These are phyloP conservation scores for Tympanopsis confertula DNA, from an alignment of 2,329 filamentous ascomycete species.

Conservation along the genomic window DNA sequence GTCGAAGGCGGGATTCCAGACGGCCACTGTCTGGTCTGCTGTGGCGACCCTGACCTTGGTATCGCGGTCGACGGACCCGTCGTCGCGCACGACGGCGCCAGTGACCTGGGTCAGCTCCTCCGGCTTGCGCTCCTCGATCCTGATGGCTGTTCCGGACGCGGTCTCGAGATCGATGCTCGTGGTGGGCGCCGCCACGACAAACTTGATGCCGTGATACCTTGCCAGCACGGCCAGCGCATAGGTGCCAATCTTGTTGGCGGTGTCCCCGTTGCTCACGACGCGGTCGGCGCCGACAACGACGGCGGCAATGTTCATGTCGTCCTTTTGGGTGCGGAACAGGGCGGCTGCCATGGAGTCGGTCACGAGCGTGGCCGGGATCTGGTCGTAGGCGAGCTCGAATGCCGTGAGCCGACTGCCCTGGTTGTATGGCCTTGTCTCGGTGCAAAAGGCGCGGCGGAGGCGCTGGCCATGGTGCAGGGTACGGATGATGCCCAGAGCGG, in stretches of 20 bases:
- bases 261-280: constrained; percentile 92
- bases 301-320: constrained; percentile 60
- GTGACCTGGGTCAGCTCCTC: constrained; percentile 77
- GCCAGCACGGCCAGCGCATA: constrained; percentile 88
- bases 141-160: constrained; percentile 64
- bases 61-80: constrained; percentile 50
- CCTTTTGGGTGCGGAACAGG: constrained; percentile 55
- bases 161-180: constrained; percentile 87
- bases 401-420: constrained; percentile 90
- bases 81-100: constrained; percentile 57
- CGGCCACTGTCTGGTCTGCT: constrained; percentile 64
- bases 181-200: constrained; percentile 85
- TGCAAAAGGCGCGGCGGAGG: constrained; percentile 82
- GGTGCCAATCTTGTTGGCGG: constrained; percentile 96
- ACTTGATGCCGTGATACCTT: constrained; percentile 77
- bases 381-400: constrained; percentile 90
- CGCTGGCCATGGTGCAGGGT: constrained; percentile 56
- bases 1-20: constrained; percentile 97
- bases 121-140: constrained; percentile 76
- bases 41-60: constrained; percentile 65
- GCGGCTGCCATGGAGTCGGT: constrained; percentile 95
- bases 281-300: constrained; percentile 92
- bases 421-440: constrained; percentile 94
- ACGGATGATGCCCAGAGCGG: constrained; percentile 85
- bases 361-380: constrained; percentile 80